Conservation (phyloP, 2,329 filamentous ascomycete species). For the Pseudogymnoascus sp. region DNA sequence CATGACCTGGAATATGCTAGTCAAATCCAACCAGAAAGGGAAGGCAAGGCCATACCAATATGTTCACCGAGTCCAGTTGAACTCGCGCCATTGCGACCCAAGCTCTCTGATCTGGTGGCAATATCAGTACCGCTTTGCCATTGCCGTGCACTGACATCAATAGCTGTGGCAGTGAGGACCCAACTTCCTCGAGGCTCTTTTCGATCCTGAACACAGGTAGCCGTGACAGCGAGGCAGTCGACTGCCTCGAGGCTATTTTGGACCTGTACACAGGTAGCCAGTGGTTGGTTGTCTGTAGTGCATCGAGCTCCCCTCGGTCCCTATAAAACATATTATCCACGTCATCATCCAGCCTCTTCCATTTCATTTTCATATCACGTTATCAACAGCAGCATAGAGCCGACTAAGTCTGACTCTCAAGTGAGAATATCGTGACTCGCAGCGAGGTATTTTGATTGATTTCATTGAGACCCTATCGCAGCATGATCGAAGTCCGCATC, state of each 20-base stretch:
- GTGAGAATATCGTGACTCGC: not conserved
- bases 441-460: constrained; percentile 18
- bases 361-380: constrained; percentile 4
- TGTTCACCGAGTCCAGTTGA: not conserved
- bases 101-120: constrained; percentile 8
- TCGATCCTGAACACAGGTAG: not conserved
- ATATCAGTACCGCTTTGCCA: not conserved
- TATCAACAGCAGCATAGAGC: not conserved
- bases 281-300: not conserved
- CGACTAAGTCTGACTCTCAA: not conserved
- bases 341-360: not conserved
- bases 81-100: constrained; percentile 6
- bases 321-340: constrained; percentile 2
- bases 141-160: not conserved
- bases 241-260: not conserved
- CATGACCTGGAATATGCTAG: constrained; percentile 5
- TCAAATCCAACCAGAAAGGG: constrained; percentile 2
- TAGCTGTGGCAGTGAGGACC: not conserved
- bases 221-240: not conserved
- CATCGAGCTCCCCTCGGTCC: not conserved
- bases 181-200: not conserved
- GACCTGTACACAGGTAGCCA: not conserved
- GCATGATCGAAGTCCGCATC: constrained; percentile 23
- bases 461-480: constrained; percentile 13
- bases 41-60: constrained; percentile 7